Conservation (phyloP, 352 stramenopile genomes). For the Phytophthora litchii region DNA sequence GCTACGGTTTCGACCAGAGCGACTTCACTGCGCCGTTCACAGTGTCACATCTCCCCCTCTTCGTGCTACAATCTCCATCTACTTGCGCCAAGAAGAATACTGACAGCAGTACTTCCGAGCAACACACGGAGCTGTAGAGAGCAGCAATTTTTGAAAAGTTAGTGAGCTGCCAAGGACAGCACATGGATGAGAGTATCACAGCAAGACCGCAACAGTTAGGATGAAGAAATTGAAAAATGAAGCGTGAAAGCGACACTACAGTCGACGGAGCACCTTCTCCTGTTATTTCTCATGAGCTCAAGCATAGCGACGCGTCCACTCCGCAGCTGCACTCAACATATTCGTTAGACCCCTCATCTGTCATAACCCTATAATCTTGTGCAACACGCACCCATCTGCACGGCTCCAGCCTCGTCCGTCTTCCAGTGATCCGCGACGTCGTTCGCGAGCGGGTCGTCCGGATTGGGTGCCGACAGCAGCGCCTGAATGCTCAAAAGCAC, state of each 20-base stretch:
- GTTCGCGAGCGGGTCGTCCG: conserved; percentile 97
- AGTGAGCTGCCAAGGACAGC: no score
- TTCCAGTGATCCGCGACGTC: conserved; percentile 98
- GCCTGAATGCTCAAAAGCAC: conserved; percentile 98
- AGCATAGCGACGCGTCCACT: conserved; percentile 76
- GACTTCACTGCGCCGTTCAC: conserved; percentile 44
- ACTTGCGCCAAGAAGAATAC: conserved; percentile 1
- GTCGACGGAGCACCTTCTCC: conserved; percentile 16
- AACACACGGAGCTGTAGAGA: conserved; percentile 7
- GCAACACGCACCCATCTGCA: conserved; percentile 72
- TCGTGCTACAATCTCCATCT: conserved; percentile 33
- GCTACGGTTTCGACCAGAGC: conserved; percentile 35
- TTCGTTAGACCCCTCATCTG: background rate
- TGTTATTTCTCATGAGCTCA: conserved; percentile 37
- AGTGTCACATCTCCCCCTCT: conserved; percentile 38
- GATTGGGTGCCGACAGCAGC: conserved; percentile 96
- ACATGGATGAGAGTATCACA: no score
- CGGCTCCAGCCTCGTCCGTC: conserved; percentile 92
- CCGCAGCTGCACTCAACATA: conserved; percentile 45
- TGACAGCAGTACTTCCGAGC: background rate
- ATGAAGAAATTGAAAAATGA: conserved; percentile 33
- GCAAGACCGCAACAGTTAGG: background rate
- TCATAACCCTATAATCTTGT: background rate
- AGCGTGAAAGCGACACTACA: conserved; percentile 32
- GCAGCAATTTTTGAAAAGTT: no score